Conservation (phyloP, 192 early-diverging fungal species). For the Piromyces sp. region DNA sequence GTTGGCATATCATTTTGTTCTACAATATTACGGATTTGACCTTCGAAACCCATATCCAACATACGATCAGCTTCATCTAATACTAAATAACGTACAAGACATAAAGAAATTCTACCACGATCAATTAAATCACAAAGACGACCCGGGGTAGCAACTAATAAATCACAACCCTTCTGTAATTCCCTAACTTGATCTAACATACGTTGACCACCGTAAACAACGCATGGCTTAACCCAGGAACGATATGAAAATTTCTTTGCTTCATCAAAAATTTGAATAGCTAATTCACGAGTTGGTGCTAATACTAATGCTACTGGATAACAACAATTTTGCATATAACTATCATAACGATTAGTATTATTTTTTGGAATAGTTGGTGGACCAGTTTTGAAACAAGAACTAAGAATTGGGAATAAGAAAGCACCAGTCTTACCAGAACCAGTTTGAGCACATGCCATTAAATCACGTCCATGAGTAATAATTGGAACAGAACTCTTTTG, state of each 20-base stretch:
- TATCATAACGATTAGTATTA: constrained; percentile 6
- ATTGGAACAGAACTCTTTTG: constrained; percentile 83
- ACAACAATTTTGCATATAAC: constrained; percentile 17
- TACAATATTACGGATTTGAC: constrained; percentile 20
- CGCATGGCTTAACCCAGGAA: constrained; percentile 72
- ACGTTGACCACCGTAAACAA: constrained; percentile 89
- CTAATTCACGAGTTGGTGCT: constrained; percentile 62
- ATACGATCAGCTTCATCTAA: constrained; percentile 1
- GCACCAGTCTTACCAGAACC: constrained; percentile 92
- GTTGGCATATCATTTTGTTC: constrained; percentile 17
- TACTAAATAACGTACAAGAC: constrained; percentile 42
- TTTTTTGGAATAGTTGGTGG: constrained; percentile 2
- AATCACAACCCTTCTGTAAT: constrained; percentile 41
- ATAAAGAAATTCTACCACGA: constrained; percentile 55
- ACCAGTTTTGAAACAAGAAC: constrained; percentile 72
- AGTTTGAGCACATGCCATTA: constrained; percentile 98
- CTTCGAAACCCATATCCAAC: constrained; percentile 1
- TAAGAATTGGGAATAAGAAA: constrained; percentile 91
- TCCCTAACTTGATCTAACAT: constrained; percentile 73
- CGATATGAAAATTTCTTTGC: constrained; percentile 5
- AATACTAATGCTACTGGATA: constrained; percentile 46
- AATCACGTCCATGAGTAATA: constrained; percentile 56
- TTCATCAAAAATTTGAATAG: constrained; percentile 47
- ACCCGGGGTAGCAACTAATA: constrained; percentile 90
- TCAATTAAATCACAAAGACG: constrained; percentile 71